Percentiles rank a stretch among this genome's conserved stretches.
These are phyloP conservation scores for Aspergillus sp. DNA, from an alignment of 2,329 filamentous ascomycete species.

Conservation along the genomic window DNA sequence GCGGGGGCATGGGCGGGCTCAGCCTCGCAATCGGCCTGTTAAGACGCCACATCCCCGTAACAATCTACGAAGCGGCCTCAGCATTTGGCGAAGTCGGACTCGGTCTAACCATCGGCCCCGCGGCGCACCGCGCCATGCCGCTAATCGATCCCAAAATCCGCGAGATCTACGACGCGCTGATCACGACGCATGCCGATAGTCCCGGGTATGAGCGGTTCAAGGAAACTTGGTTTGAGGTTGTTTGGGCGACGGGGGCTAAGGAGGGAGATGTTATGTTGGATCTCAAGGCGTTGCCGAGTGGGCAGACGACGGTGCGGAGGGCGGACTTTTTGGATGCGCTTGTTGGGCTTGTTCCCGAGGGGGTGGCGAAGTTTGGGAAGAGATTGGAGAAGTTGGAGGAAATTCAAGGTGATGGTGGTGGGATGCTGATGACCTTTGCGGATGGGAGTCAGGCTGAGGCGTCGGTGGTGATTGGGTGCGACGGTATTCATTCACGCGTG, in stretches of 20 bases:
- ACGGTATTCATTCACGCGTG: conserved; percentile 35
- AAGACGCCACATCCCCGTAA: conserved; percentile 46
- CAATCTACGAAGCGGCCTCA: conserved; percentile 57
- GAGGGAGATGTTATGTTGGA: conserved; percentile 28
- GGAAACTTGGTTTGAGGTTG: conserved; percentile 35
- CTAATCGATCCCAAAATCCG: conserved; percentile 48
- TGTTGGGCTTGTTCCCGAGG: conserved; percentile 28
- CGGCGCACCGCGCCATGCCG: conserved; percentile 56
- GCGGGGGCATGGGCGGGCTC: conserved; percentile 60
- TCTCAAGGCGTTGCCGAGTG: conserved; percentile 30
- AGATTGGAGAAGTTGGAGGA: conserved; percentile 21
- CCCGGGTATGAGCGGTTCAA: conserved; percentile 29
- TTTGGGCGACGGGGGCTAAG: conserved; percentile 12
- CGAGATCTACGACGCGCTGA: conserved; percentile 30
- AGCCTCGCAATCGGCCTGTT: conserved; percentile 54
- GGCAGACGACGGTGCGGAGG: conserved; percentile 33
- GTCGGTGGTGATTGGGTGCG: conserved; percentile 37
- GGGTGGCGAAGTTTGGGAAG: conserved; percentile 36
- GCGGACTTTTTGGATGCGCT: conserved; percentile 36
- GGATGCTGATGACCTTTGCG: conserved; percentile 26
- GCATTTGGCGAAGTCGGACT: conserved; percentile 60
- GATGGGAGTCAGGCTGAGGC: conserved; percentile 30
- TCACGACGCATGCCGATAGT: conserved; percentile 34
- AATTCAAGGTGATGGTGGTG: conserved; percentile 16
- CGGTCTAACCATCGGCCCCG: conserved; percentile 58